Conservation (phyloP, 2,329 filamentous ascomycete genomes). For the Talaromyces albobiverticillius region DNA sequence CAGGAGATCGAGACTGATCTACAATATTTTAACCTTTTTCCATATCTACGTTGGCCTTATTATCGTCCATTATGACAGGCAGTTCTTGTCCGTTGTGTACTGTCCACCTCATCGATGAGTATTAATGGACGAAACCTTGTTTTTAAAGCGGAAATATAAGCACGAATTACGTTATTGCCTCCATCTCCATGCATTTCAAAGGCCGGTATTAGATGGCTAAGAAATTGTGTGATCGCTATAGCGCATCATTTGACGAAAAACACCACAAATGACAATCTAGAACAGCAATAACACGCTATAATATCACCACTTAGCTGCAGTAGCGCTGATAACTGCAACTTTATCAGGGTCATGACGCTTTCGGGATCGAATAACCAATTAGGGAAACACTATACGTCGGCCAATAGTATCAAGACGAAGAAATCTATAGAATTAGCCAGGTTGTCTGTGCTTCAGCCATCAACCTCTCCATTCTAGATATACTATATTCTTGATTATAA, state of each 20-base stretch:
- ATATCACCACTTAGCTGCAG: background rate
- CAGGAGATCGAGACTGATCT: too few species aligned
- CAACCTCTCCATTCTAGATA: background rate
- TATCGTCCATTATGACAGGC: too few species aligned
- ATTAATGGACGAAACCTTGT: too few species aligned
- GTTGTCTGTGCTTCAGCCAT: background rate
- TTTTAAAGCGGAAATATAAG: too few species aligned
- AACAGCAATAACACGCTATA: background rate
- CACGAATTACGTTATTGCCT: too few species aligned
- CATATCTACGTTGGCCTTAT: too few species aligned
- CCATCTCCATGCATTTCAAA: too few species aligned
- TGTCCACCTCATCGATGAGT: too few species aligned
- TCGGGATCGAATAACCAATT: constrained; percentile 13
- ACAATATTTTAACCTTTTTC: too few species aligned
- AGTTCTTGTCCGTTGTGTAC: too few species aligned
- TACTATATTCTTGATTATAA: background rate
- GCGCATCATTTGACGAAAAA: background rate
- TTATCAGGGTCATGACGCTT: background rate
- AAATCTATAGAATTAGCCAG: background rate
- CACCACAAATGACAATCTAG: background rate
- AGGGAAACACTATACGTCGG: constrained; percentile 8
- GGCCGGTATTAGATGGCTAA: too few species aligned
- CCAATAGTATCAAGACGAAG: constrained; percentile 6
- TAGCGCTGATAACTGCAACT: background rate
- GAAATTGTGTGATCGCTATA: too few species aligned